Conservation (phyloP, 1,284 basidiomycete genomes). For the Marasmius fiardii region DNA sequence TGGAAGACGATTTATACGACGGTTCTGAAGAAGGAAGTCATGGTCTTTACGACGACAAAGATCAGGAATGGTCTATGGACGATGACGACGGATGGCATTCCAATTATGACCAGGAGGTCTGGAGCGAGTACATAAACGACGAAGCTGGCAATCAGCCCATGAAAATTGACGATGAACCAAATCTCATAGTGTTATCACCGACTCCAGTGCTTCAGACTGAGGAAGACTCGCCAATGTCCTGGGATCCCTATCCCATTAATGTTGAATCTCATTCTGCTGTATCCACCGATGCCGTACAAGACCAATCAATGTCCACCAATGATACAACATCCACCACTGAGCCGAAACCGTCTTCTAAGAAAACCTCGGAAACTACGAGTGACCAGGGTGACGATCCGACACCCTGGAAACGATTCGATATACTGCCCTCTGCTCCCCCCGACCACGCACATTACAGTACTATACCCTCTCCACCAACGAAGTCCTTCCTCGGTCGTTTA, state of each 20-base stretch:
- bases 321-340: not conserved
- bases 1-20: slow-evolving; percentile 69
- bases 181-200: not conserved
- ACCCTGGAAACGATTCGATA: slow-evolving; percentile 74
- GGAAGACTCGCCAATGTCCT: no score
- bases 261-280: no score
- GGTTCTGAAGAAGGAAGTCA: slow-evolving; percentile 41
- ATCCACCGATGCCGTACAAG: no score
- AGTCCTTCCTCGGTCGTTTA: slow-evolving; percentile 71
- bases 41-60: slow-evolving; percentile 36
- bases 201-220: no score
- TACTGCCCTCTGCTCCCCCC: slow-evolving; percentile 68
- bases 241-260: no score
- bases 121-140: slow-evolving; percentile 30
- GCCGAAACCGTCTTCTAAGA: not conserved
- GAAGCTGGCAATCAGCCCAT: slow-evolving; percentile 16
- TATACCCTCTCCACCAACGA: slow-evolving; percentile 59
- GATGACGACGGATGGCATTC: slow-evolving; percentile 45
- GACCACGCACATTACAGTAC: slow-evolving; percentile 82
- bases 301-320: not conserved
- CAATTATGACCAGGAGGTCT: slow-evolving; percentile 37
- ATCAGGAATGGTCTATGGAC: slow-evolving; percentile 51
- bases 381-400: slow-evolving; percentile 20
- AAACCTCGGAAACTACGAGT: slow-evolving; percentile 19
- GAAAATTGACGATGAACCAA: slow-evolving; percentile 11